These are phyloP conservation scores for Verbascum thapsus DNA, from an alignment of 257 asterid genomes.

Conservation along the genomic window DNA sequence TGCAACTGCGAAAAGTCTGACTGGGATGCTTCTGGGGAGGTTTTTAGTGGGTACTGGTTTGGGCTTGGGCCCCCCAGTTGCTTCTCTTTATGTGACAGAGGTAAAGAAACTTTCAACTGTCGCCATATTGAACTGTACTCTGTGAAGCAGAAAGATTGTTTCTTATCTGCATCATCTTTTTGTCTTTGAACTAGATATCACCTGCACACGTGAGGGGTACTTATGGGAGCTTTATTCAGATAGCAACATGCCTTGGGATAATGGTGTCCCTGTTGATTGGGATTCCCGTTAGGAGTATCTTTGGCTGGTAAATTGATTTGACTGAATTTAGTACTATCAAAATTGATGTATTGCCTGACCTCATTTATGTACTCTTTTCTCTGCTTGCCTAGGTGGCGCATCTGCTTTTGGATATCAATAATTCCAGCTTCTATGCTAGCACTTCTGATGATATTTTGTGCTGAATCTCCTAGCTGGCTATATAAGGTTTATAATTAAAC, in stretches of 20 bases:
- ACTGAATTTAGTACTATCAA: conserved; percentile 13
- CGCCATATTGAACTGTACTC: conserved; percentile 12
- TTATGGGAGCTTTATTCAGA: conserved; percentile 88
- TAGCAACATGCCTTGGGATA: conserved; percentile 85
- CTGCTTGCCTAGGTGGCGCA: conserved; percentile 78
- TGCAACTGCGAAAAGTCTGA: conserved; percentile 63
- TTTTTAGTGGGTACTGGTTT: conserved; percentile 81
- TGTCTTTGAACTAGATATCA: conserved; percentile 58
- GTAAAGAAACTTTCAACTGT: conserved; percentile 40
- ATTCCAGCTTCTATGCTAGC: conserved; percentile 78
- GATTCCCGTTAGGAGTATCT: conserved; percentile 65
- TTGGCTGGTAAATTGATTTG: conserved; percentile 70
- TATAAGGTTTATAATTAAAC: conserved; percentile 62
- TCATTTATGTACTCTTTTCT: conserved; percentile 29
- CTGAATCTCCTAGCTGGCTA: conserved; percentile 91
- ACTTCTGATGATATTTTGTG: conserved; percentile 81
- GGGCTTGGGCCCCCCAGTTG: conserved; percentile 93
- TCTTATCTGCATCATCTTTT: conserved; percentile 24
- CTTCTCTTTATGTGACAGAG: conserved; percentile 90
- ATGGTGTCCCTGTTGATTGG: conserved; percentile 74
- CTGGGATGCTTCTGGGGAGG: conserved; percentile 88
- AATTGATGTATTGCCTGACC: conserved; percentile 15
- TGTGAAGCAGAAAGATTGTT: conserved; percentile 5
- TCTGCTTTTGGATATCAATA: conserved; percentile 81
- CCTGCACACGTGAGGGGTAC: conserved; percentile 96